phyloP scores from a whole-genome alignment of 2,329 filamentous ascomycete species.

The Colletotrichum magnum region DNA sequence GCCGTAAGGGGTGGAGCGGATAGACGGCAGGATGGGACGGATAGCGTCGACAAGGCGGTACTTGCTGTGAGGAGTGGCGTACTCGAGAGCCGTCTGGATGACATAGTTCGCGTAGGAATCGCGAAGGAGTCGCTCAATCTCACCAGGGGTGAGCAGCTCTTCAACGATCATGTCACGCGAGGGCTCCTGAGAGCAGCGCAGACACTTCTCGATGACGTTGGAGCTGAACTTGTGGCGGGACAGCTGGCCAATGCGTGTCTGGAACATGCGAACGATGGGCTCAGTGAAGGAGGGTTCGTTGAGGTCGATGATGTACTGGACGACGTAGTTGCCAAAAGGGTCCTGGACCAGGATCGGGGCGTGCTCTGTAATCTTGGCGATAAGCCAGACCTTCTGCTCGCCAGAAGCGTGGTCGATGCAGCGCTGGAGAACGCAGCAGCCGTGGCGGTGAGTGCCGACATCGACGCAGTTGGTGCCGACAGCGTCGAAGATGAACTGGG shows the following conservation, averaged over 20 bases:
- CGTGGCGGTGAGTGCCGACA: conserved; percentile 96
- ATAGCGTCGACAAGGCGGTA: conserved; percentile 85
- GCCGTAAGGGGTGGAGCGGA: conserved; percentile 93
- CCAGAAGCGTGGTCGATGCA: conserved; percentile 98
- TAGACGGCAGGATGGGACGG: conserved; percentile 85
- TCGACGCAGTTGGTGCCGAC: conserved; percentile 89
- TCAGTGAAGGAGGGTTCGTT: conserved; percentile 91
- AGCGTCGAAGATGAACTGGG: conserved; percentile 97
- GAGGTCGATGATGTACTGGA: conserved; percentile 98
- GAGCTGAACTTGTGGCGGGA: conserved; percentile 99
- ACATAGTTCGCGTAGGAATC: conserved; percentile 98
- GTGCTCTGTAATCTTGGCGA: conserved; percentile 88
- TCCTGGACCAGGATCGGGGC: conserved; percentile 94
- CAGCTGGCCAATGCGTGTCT: conserved; percentile 76
- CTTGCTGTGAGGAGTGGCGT: conserved; percentile 81
- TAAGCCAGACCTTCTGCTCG: conserved; percentile 88
- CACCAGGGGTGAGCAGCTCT: conserved; percentile 80
- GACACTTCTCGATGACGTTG: conserved; percentile 97
- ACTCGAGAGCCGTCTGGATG: conserved; percentile 94
- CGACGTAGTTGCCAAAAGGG: conserved; percentile 98
- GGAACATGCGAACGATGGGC: conserved; percentile 86
- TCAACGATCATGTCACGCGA: conserved; percentile 87
- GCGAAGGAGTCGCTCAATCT: conserved; percentile 90
- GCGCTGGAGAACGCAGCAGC: conserved; percentile 96
- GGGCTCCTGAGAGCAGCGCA: conserved; percentile 83